Base-by-base conservation (phyloP, 2,329 filamentous ascomycete species). In the Claviceps sp. region DNA sequence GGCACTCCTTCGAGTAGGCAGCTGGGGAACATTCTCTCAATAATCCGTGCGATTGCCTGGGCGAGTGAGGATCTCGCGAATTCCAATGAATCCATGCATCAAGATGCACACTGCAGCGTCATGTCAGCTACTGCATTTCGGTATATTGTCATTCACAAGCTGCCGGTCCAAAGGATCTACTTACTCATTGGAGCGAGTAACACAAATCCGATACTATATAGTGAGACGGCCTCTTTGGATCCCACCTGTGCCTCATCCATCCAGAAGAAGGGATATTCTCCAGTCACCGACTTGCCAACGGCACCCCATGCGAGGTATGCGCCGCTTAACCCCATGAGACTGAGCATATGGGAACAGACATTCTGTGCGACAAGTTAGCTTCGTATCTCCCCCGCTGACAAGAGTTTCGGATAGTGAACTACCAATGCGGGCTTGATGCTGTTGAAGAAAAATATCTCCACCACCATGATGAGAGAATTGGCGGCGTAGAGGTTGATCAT, bases 371-470 rank as follows among this genome's bases (percentile, higher is more conserved):
- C 47, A 37, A 2, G 55, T 62, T 9, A 59, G 61, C 7, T 47
- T 30, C 30, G 13, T 14, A 51, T 13, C 4, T 1, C 14, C 5
- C 1, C 8, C 16, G 1, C 3, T 2, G 14, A 1, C 20, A 45
- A 16, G 4, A n/a, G 5, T 9, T 30, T 30, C 8, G 26, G 26
- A 9, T 9, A 13, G 16, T 24, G 13, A 62, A 72, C 60, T 60
- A 77, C 75, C 47, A 66, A 67, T 50, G 70, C 74, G 50, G 72
- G 70, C 57, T 72, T 73, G 64, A 78, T 75, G 59, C 73, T 77
- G 62, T 78, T 78, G 64, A 78, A 65, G 52, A 69, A 65, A 37
- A 73, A 52, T 0, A 72, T 68, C 64, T 78, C 76, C 37, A 71
- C 52, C 8, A 70, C 55, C 56, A 71, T 73, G 54, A 76, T 63